These are phyloP conservation scores for Calonectria hongkongensis DNA, from an alignment of 2,329 filamentous ascomycete species.

Conservation along the genomic window DNA sequence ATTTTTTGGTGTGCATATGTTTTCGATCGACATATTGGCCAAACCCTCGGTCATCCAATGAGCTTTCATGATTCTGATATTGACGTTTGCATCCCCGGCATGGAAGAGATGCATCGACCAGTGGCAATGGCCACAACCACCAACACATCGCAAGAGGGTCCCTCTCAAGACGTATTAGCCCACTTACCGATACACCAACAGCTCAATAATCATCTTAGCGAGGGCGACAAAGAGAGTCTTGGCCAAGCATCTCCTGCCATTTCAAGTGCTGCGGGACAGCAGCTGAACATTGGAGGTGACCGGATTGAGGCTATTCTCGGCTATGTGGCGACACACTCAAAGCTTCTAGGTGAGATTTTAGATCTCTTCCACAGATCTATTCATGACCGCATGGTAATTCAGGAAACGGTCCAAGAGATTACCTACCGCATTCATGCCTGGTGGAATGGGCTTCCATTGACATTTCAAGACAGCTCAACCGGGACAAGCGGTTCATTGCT, in stretches of 20 bases:
- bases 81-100: constrained; percentile 60
- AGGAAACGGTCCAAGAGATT: constrained; percentile 47
- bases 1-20: constrained; percentile 64
- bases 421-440: constrained; percentile 49
- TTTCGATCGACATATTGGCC: constrained; percentile 60
- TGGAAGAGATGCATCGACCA: constrained; percentile 50
- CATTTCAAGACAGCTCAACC: constrained; percentile 18
- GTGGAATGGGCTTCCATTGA: constrained; percentile 52
- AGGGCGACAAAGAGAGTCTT: neutral
- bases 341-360: constrained; percentile 46
- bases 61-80: constrained; percentile 61
- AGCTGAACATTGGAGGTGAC: neutral
- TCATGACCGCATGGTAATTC: constrained; percentile 47
- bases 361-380: constrained; percentile 53
- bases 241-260: neutral
- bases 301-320: constrained; percentile 40
- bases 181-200: constrained; percentile 36
- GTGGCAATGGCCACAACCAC: constrained; percentile 1
- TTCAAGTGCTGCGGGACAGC: neutral
- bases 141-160: constrained; percentile 11
- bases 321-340: constrained; percentile 48
- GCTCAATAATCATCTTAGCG: neutral
- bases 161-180: constrained; percentile 31
- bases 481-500: neutral
- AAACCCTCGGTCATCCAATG: constrained; percentile 60